Evolutionary conservation across 805 yeast genomes (phyloP), one percentile per base, ranked within the genome.

Genomic region (Candida ortonii): DNA sequence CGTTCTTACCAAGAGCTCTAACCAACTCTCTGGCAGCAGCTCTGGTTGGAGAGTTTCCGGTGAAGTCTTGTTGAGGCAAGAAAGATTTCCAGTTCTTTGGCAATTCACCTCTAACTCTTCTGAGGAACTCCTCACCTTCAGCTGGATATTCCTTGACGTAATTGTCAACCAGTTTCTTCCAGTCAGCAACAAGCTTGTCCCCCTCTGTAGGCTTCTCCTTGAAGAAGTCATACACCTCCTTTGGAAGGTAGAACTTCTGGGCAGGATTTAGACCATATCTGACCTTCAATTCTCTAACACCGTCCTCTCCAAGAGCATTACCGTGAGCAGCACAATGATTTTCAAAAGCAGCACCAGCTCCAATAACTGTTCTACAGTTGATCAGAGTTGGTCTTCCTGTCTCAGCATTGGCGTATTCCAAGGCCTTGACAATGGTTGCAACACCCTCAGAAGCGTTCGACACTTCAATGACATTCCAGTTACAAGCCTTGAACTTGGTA

Each of bases 241-340:
- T 67, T 44, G 96, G 89, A 41, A 89, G 88, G 44, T 60, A 73
- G 62, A 93, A 90, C 43, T 75, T 60, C 68, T 86, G 76, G 30
- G 76, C 78, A 46, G 97, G 94, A 77, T 88, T 74, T 73, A 90
- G 87, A 42, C 97, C 97, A 53, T 78, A 80, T 56, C 72, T 72
- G 56, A 67, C 61, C 75, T 88, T 93, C 66, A 90, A 72, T 66
- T 87, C 96, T 55, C 74, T 78, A 57, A 89, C 76, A 61, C 90
- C 97, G 56, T 88, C 97, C 33, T 88, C 71, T 74, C 89, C 88
- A 67, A 90, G 77, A 55, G 97, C 95, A 47, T 94, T 70, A 65
- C 98, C 98, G 70, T 93, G 98, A 33, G 93, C 97, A 53, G 83
- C 73, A 66, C 84, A 89, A 47, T 96, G 80, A 57, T 97, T 97